Evolutionary conservation across 2,329 filamentous ascomycete species (phyloP).

Genomic region (Hymenoscyphus linearis): DNA sequence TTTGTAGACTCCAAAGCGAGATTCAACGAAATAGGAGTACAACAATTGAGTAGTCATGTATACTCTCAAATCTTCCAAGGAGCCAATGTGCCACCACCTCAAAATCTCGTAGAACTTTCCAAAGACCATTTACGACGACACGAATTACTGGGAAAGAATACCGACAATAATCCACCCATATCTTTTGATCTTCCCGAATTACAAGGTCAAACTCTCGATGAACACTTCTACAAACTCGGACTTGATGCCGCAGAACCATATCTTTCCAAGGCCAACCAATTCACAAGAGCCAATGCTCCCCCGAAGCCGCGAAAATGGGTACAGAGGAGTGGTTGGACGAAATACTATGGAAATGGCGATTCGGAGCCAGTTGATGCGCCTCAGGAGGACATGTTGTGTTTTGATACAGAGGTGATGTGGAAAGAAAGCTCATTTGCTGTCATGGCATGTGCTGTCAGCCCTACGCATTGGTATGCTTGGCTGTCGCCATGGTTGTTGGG

Average conservation of each 20-base stretch:
- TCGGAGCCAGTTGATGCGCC: conserved; percentile 71
- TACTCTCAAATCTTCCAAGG: conserved; percentile 76
- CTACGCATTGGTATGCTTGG: conserved; percentile 95
- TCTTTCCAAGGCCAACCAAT: conserved; percentile 67
- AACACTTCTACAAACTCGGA: conserved; percentile 89
- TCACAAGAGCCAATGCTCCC: conserved; percentile 57
- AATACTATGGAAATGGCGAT: conserved; percentile 71
- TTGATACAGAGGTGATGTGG: conserved; percentile 97
- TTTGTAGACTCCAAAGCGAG: conserved; percentile 50
- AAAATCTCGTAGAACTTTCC: conserved; percentile 72
- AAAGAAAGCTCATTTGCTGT: conserved; percentile 88
- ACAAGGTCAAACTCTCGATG: conserved; percentile 76
- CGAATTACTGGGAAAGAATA: conserved; percentile 85
- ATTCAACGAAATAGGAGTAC: conserved; percentile 89
- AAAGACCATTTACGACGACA: conserved; percentile 79
- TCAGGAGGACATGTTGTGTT: conserved; percentile 76
- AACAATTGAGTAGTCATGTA: conserved; percentile 82
- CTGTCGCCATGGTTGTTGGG: conserved; percentile 90
- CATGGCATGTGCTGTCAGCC: conserved; percentile 91
- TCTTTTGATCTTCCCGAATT: conserved; percentile 80
- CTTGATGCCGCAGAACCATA: conserved; percentile 84
- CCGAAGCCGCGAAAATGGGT: conserved; percentile 67
- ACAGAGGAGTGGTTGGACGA: conserved; percentile 83
- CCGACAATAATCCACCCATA: conserved; percentile 69
- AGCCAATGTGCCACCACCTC: conserved; percentile 50